These are phyloP conservation scores for Microdochium nivale DNA, from an alignment of 2,329 filamentous ascomycete species.

Conservation along the genomic window DNA sequence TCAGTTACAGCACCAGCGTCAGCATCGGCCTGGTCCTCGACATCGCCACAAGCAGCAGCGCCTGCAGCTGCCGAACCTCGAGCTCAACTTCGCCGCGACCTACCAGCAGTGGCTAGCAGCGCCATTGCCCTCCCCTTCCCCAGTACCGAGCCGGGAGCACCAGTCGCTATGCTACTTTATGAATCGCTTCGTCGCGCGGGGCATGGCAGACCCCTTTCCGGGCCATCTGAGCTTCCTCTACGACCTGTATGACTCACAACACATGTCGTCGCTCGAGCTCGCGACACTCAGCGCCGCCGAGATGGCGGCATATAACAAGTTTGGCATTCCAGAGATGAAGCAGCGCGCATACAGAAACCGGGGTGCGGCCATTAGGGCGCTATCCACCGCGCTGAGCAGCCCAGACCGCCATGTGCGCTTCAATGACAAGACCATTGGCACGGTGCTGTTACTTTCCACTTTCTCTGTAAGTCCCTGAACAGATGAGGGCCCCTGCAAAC, in stretches of 20 bases:
- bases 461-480: slow-evolving; percentile 11
- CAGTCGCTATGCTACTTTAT: slow-evolving; percentile 24
- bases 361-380: slow-evolving; percentile 15
- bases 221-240: slow-evolving; percentile 24
- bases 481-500: background rate
- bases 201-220: slow-evolving; percentile 18
- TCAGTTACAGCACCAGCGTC: background rate
- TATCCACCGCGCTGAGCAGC: slow-evolving; percentile 15
- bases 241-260: slow-evolving; percentile 14
- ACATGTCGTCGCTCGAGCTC: slow-evolving; percentile 17
- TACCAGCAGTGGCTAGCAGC: background rate
- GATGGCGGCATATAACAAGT: slow-evolving; percentile 23
- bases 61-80: background rate
- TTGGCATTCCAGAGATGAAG: slow-evolving; percentile 17
- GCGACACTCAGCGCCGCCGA: slow-evolving; percentile 24
- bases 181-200: slow-evolving; percentile 21
- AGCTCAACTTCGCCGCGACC: background rate
- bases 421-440: slow-evolving; percentile 20
- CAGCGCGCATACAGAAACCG: slow-evolving; percentile 19
- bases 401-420: slow-evolving; percentile 12
- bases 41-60: background rate
- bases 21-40: background rate
- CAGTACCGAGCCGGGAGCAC: slow-evolving; percentile 14
- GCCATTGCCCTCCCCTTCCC: slow-evolving; percentile 3
- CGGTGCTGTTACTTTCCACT: slow-evolving; percentile 20